Evolutionary conservation across 2,329 filamentous ascomycete genomes (phyloP).

Genomic region (Ophiostoma ips): DNA sequence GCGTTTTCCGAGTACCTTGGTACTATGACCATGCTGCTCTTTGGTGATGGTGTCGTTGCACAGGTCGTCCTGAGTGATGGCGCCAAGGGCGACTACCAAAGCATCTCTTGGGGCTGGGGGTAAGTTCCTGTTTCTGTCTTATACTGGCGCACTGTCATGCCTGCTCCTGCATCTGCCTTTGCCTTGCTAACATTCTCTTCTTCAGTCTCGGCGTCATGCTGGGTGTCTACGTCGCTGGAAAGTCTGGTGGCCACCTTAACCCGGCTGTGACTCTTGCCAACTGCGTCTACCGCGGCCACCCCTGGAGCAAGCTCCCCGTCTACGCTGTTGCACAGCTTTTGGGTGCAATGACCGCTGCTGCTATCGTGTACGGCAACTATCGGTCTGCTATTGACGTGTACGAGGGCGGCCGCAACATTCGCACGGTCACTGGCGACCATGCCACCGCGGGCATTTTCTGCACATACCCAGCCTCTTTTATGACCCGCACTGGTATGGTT

Average conservation of each 20-base stretch:
- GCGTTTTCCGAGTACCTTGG: conserved; percentile 55
- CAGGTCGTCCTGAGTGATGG: conserved; percentile 47
- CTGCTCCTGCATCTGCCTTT: neutral
- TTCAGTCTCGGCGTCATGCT: conserved; percentile 52
- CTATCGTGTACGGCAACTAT: conserved; percentile 43
- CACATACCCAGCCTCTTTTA: conserved; percentile 34
- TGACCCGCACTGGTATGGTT: conserved; percentile 40
- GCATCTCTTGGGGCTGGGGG: conserved; percentile 37
- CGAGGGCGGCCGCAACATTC: conserved; percentile 16
- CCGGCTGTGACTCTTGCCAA: conserved; percentile 34
- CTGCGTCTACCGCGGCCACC: conserved; percentile 42
- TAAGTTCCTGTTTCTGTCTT: conserved; percentile 18
- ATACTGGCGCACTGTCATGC: too few relatives aligned
- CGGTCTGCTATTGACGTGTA: conserved; percentile 28
- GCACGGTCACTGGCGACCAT: conserved; percentile 26
- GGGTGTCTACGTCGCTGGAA: conserved; percentile 42
- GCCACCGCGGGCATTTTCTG: conserved; percentile 41
- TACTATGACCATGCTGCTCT: conserved; percentile 53
- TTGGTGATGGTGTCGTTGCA: conserved; percentile 57
- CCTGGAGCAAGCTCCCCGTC: conserved; percentile 41
- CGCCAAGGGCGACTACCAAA: conserved; percentile 34
- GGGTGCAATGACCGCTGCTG: conserved; percentile 39
- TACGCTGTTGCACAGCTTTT: conserved; percentile 44
- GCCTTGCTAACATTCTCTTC: neutral
- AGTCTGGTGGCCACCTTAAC: conserved; percentile 38